Evolutionary conservation across 495 filamentous ascomycete species (phyloP), one percentile per base, ranked within the genome.

Genomic region (Talaromyces trachyspermus): DNA sequence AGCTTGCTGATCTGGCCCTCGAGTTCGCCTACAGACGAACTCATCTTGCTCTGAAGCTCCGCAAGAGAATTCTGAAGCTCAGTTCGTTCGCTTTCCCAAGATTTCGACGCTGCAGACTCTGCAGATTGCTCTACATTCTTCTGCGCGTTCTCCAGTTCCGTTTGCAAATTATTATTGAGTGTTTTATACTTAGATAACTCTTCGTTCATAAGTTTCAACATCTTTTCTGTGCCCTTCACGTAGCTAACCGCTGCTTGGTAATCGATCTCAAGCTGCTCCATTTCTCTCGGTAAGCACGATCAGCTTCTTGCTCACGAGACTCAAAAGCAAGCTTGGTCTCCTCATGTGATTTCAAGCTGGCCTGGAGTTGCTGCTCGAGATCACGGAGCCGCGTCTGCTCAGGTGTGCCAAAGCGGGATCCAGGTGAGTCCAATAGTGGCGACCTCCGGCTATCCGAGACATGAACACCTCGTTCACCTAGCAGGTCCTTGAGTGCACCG

Each of bases 211-310:
- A 90, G 89, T 65, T 91, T 90, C 19, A 98, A 75, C 88, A 99
- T 95, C 76, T 95, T 96, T 67, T 99, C 94, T 1, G 91, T 96
- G 32, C 92, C 94, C 59, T 95, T 94, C 52, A 99, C 88, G 59
- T 99, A 99, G 65, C 95, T 90, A n/a, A 97, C 90, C 10, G 94
- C 90, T n/a, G 94, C 95, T 60, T 95, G 89, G 60, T 99, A 95
- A 59, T 99, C 92, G 60, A 87, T 89, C 60, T 96, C 89, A 18
- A 99, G 80, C 58, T 94, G 87, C 45, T 85, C 79, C 45, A 99
- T 62, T 95, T 96, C 61, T 95, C 90, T 40, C 86, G 82, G 68
- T 91, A 97, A 38, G 84, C 79, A 50, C 78, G 75, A 43, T 90
- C 88, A 14, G 87, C 82, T 57, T 95, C 88, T 55, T 92, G 81